These are phyloP conservation scores for Nowakowskiella sp. DNA, from an alignment of 192 early-diverging fungal genomes.

Conservation along the genomic window DNA sequence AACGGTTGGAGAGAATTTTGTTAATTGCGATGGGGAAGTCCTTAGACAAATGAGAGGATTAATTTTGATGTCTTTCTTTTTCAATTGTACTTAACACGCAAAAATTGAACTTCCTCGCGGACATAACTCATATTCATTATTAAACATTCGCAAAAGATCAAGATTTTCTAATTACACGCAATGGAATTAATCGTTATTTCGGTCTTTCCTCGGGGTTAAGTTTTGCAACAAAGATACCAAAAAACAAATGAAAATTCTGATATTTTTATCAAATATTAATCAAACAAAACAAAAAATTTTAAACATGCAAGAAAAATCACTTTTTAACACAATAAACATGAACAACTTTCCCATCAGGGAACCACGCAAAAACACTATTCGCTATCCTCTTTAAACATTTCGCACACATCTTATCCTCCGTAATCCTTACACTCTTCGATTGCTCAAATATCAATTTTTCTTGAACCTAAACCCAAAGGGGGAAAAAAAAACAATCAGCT, in stretches of 20 bases:
- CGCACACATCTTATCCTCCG: conserved; percentile 71
- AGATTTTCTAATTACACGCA: too few relatives aligned
- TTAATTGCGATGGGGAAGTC: conserved; percentile 4
- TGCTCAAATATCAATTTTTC: conserved; percentile 53
- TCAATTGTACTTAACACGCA: too few relatives aligned
- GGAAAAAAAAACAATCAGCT: background rate
- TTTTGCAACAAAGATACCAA: background rate
- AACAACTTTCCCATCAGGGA: conserved; percentile 61
- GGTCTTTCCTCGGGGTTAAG: background rate
- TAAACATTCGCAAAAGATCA: too few relatives aligned
- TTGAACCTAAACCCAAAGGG: conserved; percentile 41
- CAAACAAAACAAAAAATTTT: background rate
- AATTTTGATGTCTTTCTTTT: too few relatives aligned
- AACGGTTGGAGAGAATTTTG: conserved; percentile 8
- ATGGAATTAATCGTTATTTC: background rate
- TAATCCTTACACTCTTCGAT: conserved; percentile 52
- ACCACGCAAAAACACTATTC: conserved; percentile 64
- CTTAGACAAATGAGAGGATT: too few relatives aligned
- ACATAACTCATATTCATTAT: too few relatives aligned
- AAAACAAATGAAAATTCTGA: background rate
- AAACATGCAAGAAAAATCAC: background rate
- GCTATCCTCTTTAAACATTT: conserved; percentile 40
- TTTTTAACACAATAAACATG: conserved; percentile 56
- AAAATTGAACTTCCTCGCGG: too few relatives aligned
- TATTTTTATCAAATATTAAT: background rate